phyloP scores from a whole-genome alignment of 495 filamentous ascomycete species.

The Neurospora terricola region DNA sequence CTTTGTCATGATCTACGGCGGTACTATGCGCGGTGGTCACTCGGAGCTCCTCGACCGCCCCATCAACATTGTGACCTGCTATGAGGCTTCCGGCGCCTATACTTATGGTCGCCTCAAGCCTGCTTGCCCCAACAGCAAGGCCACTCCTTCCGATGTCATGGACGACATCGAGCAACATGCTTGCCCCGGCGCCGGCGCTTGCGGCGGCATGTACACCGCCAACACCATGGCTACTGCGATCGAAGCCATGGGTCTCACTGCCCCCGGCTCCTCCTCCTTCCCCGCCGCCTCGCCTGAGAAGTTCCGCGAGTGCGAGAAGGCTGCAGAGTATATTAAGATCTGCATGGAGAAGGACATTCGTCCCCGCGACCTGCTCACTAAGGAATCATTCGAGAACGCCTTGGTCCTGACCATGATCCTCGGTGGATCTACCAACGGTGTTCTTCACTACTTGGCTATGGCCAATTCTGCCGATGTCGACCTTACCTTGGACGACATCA shows the following conservation, averaged over 20 bases:
- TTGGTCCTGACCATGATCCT: constrained; percentile 88
- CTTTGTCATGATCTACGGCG: constrained; percentile 69
- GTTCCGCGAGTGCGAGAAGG: constrained; percentile 81
- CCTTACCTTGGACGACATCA: constrained; percentile 78
- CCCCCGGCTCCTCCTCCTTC: constrained; percentile 85
- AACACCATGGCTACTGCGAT: constrained; percentile 97
- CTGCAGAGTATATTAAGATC: constrained; percentile 71
- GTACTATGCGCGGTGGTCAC: constrained; percentile 80
- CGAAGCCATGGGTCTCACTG: constrained; percentile 85
- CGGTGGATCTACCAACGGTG: constrained; percentile 84
- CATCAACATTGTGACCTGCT: constrained; percentile 86
- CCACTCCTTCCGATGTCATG: constrained; percentile 68
- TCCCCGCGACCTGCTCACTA: constrained; percentile 76
- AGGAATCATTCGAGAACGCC: constrained; percentile 84
- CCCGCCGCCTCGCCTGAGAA: constrained; percentile 84
- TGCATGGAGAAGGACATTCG: constrained; percentile 84
- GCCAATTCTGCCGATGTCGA: constrained; percentile 79
- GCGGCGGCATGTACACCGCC: constrained; percentile 93
- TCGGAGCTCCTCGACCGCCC: constrained; percentile 64
- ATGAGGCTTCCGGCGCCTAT: constrained; percentile 85
- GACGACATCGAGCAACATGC: constrained; percentile 77
- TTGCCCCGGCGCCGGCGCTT: constrained; percentile 88
- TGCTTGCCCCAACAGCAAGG: constrained; percentile 25
- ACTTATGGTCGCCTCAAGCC: constrained; percentile 56
- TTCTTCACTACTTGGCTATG: constrained; percentile 93